Evolutionary conservation across 2,329 filamentous ascomycete genomes (phyloP), one percentile per base, ranked within the genome.

Genomic region (Fusarium domesticum): DNA sequence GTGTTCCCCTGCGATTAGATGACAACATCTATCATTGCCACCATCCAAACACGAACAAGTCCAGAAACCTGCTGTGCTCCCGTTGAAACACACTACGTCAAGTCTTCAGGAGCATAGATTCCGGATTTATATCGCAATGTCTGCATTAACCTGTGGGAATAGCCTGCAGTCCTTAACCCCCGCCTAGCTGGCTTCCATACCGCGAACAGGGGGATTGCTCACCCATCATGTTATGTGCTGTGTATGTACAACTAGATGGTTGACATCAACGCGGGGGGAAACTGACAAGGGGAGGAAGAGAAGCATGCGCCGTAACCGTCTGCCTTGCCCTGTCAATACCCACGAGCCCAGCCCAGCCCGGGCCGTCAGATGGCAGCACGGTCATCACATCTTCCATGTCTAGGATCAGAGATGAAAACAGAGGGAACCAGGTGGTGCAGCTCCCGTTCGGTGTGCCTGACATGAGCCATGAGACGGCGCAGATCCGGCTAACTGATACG

Each of bases 401-500:
- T 40, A 39, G 41, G 33, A 42, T 47, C 39, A 33, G 31, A 33
- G 31, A 17, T 17, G 31, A 33, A 37, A 20, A 16, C 30, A 18
- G 42, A 37, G n/a, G 39, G 38, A 47, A 37, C 47, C 43, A 50
- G 42, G 50, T 47, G 45, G 38, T 43, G 43, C 42, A 41, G 33
- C 20, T 25, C 20, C 34, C 32, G 45, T 43, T 56, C 44, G 42
- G 35, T 45, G 56, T 57, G 51, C 50, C 48, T 50, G 52, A 40
- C 45, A 53, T 47, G 50, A 45, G 23, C 28, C 35, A 25, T 39
- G 40, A 43, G 46, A 37, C 28, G 23, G 39, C 42, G 53, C 39
- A 54, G 54, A 56, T 54, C 53, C 43, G 48, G 47, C 47, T 39
- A 36, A 14, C 30, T 41, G 40, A 51, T 51, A 37, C 41, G 38